A percentile compares a stretch with the other conserved stretches of the same genome.
These are phyloP conservation scores for Umbelopsis vinacea DNA, from an alignment of 192 early-diverging fungal genomes.

Conservation along the genomic window DNA sequence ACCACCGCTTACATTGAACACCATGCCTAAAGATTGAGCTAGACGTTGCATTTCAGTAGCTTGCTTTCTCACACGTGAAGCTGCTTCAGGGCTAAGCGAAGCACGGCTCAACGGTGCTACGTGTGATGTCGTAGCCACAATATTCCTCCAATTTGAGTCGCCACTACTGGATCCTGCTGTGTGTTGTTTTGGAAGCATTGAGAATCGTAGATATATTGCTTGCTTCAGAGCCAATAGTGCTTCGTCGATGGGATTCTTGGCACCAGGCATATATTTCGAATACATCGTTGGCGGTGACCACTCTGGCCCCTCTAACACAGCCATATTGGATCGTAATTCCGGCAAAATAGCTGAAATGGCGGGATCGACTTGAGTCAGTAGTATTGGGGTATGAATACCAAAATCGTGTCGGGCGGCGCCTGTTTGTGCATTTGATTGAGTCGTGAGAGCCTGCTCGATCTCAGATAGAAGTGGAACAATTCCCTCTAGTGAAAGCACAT, in stretches of 20 bases:
- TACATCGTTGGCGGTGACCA: slow-evolving; percentile 5
- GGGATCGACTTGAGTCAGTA: neutral
- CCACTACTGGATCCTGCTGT: neutral
- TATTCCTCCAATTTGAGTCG: slow-evolving; percentile 2
- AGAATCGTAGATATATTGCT: neutral
- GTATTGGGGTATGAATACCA: neutral
- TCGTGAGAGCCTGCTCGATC: neutral
- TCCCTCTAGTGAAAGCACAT: neutral
- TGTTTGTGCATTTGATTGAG: neutral
- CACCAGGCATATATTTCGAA: neutral
- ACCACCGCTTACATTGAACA: neutral
- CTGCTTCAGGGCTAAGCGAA: neutral
- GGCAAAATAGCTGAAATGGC: neutral
- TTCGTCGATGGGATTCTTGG: neutral
- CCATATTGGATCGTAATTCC: neutral
- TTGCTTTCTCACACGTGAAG: neutral
- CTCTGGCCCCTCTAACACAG: neutral
- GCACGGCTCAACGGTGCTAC: neutral
- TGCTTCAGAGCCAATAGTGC: neutral
- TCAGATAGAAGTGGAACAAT: neutral
- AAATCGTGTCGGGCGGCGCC: neutral
- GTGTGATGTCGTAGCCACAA: neutral
- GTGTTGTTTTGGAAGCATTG: neutral
- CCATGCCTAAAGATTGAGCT: neutral
- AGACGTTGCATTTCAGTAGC: neutral